Conservation (phyloP, 2,329 filamentous ascomycete genomes). For the Pochonia chlamydosporia region DNA sequence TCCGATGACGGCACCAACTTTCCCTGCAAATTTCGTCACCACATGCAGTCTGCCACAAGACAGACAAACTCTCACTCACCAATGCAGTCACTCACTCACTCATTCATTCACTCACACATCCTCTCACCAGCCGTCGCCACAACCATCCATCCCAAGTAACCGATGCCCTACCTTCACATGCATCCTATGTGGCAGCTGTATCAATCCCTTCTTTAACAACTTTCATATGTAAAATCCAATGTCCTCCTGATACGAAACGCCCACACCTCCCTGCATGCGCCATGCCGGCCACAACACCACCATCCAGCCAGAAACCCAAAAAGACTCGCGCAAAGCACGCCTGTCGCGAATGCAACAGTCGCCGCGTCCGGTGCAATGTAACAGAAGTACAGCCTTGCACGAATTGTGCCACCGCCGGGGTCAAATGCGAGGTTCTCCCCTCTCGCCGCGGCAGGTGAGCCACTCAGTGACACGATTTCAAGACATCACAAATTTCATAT, state of each 20-base stretch:
- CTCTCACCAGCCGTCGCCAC: too few species aligned
- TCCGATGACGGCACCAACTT: too few species aligned
- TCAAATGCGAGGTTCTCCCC: conserved; percentile 24
- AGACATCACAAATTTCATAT: too few species aligned
- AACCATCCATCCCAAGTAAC: neutral
- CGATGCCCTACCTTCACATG: neutral
- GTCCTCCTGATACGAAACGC: neutral
- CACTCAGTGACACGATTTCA: neutral
- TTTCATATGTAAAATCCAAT: neutral
- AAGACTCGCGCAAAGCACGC: conserved; percentile 28
- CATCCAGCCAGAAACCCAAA: conserved; percentile 20
- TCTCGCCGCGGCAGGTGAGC: conserved; percentile 27
- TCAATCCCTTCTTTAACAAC: neutral
- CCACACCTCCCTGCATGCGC: neutral
- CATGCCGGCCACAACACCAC: conserved; percentile 1
- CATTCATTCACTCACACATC: neutral
- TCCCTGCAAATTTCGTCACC: too few species aligned
- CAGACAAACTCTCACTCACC: too few species aligned
- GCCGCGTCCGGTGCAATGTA: conserved; percentile 30
- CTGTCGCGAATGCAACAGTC: conserved; percentile 27
- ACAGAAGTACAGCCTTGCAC: conserved; percentile 26
- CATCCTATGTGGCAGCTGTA: neutral
- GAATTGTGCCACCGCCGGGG: conserved; percentile 22
- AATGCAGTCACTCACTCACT: neutral
- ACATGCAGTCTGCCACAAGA: too few species aligned